Evolutionary conservation across 495 filamentous ascomycete genomes (phyloP).

Genomic region (Pseudomonodictys pantanalensis): DNA sequence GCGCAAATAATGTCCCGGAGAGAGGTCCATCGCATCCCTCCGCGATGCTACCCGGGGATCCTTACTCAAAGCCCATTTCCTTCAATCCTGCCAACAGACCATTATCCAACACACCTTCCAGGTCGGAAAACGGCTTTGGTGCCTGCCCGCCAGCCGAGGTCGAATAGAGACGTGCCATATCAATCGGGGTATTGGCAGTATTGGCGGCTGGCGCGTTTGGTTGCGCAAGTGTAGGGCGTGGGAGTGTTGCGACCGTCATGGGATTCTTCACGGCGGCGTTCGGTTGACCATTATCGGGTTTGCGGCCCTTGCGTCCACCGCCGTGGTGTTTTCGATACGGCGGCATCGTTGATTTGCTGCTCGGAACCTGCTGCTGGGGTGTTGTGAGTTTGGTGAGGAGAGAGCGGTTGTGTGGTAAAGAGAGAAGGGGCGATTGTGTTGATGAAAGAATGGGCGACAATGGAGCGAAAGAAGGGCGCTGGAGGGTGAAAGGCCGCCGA

Average conservation of each 20-base stretch:
- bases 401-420: not conserved
- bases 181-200: not conserved
- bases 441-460: not conserved
- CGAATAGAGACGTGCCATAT: not conserved
- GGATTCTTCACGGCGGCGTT: not conserved
- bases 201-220: not conserved
- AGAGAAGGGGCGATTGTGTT: not conserved
- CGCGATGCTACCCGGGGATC: not conserved
- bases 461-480: not conserved
- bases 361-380: not conserved
- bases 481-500: not conserved
- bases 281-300: not conserved
- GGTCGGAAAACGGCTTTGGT: not conserved
- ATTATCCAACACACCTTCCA: not conserved
- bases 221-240: not conserved
- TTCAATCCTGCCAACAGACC: not conserved
- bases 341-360: not conserved
- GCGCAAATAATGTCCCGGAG: no score
- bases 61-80: not conserved
- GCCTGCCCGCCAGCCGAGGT: not conserved
- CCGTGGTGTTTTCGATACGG: not conserved
- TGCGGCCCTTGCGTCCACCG: not conserved
- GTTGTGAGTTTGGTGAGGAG: not conserved
- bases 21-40: no score
- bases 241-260: not conserved